Evolutionary conservation across 2,329 filamentous ascomycete genomes (phyloP).

Genomic region (Ophiosphaerella herpotricha): DNA sequence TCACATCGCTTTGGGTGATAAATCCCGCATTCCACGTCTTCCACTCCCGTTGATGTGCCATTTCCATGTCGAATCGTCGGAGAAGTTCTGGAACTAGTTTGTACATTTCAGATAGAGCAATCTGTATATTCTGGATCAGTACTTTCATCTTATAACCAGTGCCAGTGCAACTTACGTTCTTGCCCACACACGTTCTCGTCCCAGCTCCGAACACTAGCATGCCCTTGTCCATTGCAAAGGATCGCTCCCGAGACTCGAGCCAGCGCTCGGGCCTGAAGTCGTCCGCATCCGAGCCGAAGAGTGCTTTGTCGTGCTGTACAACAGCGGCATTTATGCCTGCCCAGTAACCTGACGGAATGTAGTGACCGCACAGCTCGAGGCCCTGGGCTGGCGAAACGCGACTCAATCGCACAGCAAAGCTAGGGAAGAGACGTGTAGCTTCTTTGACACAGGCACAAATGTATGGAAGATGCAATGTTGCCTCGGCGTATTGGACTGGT

Average conservation of each 20-base stretch:
- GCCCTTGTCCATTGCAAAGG: constrained; percentile 22
- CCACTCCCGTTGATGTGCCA: constrained; percentile 21
- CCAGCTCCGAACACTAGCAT: constrained; percentile 18
- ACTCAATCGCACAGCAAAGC: constrained; percentile 26
- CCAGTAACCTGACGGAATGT: constrained; percentile 41
- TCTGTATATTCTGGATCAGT: constrained; percentile 3
- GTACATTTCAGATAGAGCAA: constrained; percentile 17
- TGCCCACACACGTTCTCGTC: constrained; percentile 27
- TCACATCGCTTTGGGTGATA: constrained; percentile 17
- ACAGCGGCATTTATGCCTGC: constrained; percentile 46
- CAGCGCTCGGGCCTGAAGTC: constrained; percentile 56
- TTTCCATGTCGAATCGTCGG: constrained; percentile 14
- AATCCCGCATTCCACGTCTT: constrained; percentile 20
- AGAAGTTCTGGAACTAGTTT: constrained; percentile 20
- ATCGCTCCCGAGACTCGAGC: constrained; percentile 37
- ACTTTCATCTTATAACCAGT: neutral
- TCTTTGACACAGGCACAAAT: constrained; percentile 42
- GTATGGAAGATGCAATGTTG: constrained; percentile 25
- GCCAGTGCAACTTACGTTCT: constrained; percentile 13
- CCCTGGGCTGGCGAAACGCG: constrained; percentile 29
- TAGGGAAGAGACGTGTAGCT: constrained; percentile 23
- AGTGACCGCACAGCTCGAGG: constrained; percentile 17
- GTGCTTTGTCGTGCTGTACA: constrained; percentile 51
- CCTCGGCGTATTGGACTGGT: constrained; percentile 22
- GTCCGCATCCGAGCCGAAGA: constrained; percentile 55